Base-by-base conservation (phyloP, 257 asterid species). In the Knoxia roxburghii region DNA sequence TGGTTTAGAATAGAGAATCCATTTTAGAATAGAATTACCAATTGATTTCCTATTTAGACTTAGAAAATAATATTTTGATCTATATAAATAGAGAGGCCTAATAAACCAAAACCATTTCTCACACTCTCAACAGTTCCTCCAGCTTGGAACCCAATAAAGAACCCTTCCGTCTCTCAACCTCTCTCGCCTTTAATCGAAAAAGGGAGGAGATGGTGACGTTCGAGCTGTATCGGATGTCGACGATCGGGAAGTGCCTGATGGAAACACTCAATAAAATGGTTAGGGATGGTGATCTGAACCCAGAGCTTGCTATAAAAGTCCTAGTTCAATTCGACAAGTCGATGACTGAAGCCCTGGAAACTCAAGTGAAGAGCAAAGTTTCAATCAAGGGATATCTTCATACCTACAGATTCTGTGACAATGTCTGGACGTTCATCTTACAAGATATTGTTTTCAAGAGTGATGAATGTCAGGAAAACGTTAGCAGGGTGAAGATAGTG, bases 251-350 rank as follows among this genome's bases (percentile, higher is more conserved):
- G 96, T 89, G 97, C 70, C 76, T 89, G 81, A 86, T 93, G 13
- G 96, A 89, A 61, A 83, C 97, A 37, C 92, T 89, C 43, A 97
- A 92, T 79, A 93, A 87, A 79, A 85, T 92, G 96, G 96, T 89
- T 23, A 76, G 84, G 7, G 72, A 74, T 2, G 97, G 97, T 23
- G 60, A 66, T 66, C 92, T 92, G 71, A 84, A 86, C 82, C 97
- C 98, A 4, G 96, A 89, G 69, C 85, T 83, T 50, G 96, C 96
- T 64, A 86, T 89, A 67, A 97, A 89, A 83, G 97, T 89, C 73
- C 95, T 92, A 63, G 86, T 92, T 75, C 98, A 92, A 72, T 89
- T 92, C 71, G 98, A 92, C 77, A 92, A 92, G 97, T 87, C 97
- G 13, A 86, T 86, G 91, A 86, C 91, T 51, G 95, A 90, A 26